Conservation (phyloP, 2,329 filamentous ascomycete species). For the Venturia effusa region DNA sequence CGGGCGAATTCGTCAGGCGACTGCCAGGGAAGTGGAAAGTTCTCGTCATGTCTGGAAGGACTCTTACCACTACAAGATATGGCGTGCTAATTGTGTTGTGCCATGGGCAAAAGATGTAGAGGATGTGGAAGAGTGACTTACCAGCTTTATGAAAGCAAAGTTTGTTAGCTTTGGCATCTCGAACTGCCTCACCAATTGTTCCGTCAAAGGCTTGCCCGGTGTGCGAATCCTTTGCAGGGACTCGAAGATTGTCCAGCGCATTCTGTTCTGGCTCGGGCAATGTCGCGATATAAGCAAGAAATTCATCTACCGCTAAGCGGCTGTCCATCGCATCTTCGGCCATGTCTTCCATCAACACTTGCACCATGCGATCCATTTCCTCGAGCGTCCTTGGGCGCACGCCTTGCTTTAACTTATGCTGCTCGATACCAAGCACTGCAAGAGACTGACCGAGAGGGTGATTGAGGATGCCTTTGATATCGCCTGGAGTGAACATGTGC, state of each 20-base stretch:
- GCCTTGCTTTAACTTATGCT: slow-evolving; percentile 18
- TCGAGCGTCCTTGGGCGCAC: slow-evolving; percentile 18
- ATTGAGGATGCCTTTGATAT: slow-evolving; percentile 18
- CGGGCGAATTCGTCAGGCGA: too few species aligned
- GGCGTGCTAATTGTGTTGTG: not conserved
- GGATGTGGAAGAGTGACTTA: not conserved
- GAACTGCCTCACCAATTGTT: slow-evolving; percentile 19
- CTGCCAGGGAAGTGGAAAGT: too few species aligned
- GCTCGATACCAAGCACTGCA: slow-evolving; percentile 15
- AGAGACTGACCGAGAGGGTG: slow-evolving; percentile 20
- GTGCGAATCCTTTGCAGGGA: slow-evolving; percentile 21
- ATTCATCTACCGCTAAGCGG: slow-evolving; percentile 19
- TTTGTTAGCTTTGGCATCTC: slow-evolving; percentile 21
- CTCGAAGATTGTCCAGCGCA: slow-evolving; percentile 17
- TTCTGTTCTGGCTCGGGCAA: slow-evolving; percentile 18
- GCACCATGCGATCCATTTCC: slow-evolving; percentile 15
- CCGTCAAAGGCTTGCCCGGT: slow-evolving; percentile 20
- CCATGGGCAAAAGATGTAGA: not conserved
- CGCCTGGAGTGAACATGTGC: slow-evolving; percentile 19
- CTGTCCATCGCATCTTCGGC: slow-evolving; percentile 15
- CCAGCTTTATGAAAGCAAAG: slow-evolving; percentile 15
- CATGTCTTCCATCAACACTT: slow-evolving; percentile 18
- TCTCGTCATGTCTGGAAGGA: too few species aligned
- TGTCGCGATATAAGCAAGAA: slow-evolving; percentile 18
- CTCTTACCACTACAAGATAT: too few species aligned